Evolutionary conservation across 176 grass and related monocot species (phyloP).

Genomic region (Aegilops longissima): DNA sequence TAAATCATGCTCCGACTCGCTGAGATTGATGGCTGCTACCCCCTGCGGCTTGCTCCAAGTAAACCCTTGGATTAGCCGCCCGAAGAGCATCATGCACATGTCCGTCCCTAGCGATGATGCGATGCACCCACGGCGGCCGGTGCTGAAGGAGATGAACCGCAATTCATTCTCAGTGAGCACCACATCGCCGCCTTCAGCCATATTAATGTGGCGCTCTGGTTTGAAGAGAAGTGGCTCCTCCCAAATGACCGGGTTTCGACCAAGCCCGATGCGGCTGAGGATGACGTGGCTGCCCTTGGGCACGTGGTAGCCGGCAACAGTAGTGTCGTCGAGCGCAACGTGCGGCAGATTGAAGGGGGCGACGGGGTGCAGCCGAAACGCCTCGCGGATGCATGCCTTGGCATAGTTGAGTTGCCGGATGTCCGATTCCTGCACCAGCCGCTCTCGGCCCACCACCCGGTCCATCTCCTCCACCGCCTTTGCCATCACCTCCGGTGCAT

Average conservation of each 20-base stretch:
- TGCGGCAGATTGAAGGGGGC: conserved; percentile 31
- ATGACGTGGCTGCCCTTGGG: background rate
- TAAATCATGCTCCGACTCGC: background rate
- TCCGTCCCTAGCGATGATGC: background rate
- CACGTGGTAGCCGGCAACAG: background rate
- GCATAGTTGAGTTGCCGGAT: background rate
- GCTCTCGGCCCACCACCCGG: background rate
- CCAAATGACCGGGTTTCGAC: conserved; percentile 25
- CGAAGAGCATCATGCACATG: conserved; percentile 14
- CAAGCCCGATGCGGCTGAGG: conserved; percentile 2
- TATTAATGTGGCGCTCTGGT: conserved; percentile 12
- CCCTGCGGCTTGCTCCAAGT: background rate
- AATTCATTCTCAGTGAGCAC: conserved; percentile 26
- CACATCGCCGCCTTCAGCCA: background rate
- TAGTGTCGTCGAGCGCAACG: background rate
- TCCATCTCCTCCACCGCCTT: background rate
- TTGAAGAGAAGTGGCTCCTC: conserved; percentile 8
- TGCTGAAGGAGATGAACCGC: conserved; percentile 31
- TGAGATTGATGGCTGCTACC: background rate
- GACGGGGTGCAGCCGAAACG: background rate
- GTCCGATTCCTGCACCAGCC: background rate
- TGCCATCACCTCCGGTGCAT: background rate
- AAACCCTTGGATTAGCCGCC: conserved; percentile 33
- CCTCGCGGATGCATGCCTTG: background rate
- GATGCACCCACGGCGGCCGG: conserved; percentile 1